These are phyloP conservation scores for Oldenlandia corymbosa DNA, from an alignment of 257 asterid species.

Conservation along the genomic window DNA sequence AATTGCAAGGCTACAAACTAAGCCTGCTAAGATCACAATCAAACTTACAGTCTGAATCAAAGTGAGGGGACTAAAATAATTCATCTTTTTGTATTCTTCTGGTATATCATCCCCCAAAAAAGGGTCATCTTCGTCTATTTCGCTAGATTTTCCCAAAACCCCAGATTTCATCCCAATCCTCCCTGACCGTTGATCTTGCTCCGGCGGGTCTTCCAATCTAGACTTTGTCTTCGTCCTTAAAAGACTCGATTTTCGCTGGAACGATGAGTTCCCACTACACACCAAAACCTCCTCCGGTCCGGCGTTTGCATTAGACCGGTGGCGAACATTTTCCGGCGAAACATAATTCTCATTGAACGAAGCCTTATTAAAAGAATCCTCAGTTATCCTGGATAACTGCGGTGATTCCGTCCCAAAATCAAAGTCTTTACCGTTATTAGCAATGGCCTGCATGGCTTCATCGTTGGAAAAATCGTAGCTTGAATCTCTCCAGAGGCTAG, in stretches of 20 bases:
- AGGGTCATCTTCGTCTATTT: slow-evolving; percentile 77
- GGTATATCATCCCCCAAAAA: slow-evolving; percentile 77
- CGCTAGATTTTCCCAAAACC: slow-evolving; percentile 39
- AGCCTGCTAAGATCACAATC: slow-evolving; percentile 41
- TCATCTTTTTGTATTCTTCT: slow-evolving; percentile 59
- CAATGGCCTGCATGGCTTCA: slow-evolving; percentile 23
- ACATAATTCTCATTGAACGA: slow-evolving; percentile 37
- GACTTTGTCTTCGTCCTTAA: slow-evolving; percentile 49
- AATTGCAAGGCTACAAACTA: slow-evolving; percentile 48
- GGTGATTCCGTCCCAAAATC: slow-evolving; percentile 39
- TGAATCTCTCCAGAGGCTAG: slow-evolving; percentile 30
- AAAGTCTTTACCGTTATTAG: slow-evolving; percentile 28
- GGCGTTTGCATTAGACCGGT: slow-evolving; percentile 43
- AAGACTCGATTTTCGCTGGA: slow-evolving; percentile 46
- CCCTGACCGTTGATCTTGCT: slow-evolving; percentile 31
- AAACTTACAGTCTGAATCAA: slow-evolving; percentile 52
- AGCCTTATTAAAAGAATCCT: slow-evolving; percentile 37
- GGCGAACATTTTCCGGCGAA: slow-evolving; percentile 32
- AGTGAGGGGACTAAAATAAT: slow-evolving; percentile 40
- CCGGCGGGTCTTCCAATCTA: slow-evolving; percentile 60
- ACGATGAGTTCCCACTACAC: slow-evolving; percentile 53
- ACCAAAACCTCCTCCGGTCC: slow-evolving; percentile 44
- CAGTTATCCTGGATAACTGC: slow-evolving; percentile 46
- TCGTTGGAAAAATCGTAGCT: slow-evolving; percentile 53
- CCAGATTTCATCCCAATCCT: slow-evolving; percentile 38